Percentiles rank a stretch among this genome's conserved stretches.
phyloP scores from a whole-genome alignment of 2,329 filamentous ascomycete genomes.

The Aspergillus thermomutatus region DNA sequence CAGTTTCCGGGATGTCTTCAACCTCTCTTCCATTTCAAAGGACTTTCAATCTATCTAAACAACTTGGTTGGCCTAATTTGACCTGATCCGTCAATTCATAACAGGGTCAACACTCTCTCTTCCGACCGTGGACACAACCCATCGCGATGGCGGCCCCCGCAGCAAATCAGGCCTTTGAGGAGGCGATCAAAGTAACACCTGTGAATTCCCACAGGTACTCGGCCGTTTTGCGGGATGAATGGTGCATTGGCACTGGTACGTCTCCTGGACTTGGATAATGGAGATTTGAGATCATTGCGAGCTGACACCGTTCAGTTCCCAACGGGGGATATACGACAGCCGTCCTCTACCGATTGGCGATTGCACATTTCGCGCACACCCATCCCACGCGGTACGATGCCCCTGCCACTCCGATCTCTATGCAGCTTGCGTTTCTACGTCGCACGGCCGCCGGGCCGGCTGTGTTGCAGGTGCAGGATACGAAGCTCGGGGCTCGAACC shows the following conservation, averaged over 20 bases:
- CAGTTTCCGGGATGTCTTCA: neutral
- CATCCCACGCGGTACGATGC: conserved; percentile 48
- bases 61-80: neutral
- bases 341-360: conserved; percentile 58
- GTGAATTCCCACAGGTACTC: conserved; percentile 55
- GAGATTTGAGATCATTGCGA: conserved; percentile 1
- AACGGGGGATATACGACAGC: conserved; percentile 69
- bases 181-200: conserved; percentile 37
- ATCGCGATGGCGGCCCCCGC: neutral
- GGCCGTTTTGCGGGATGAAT: conserved; percentile 54
- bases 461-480: conserved; percentile 57
- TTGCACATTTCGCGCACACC: conserved; percentile 59
- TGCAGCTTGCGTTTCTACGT: conserved; percentile 64
- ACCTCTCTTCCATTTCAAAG: neutral
- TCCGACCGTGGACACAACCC: neutral
- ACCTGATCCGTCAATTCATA: neutral
- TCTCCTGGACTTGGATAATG: neutral
- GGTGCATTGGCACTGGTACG: conserved; percentile 64
- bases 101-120: neutral
- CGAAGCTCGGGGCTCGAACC: conserved; percentile 62
- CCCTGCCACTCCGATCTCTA: conserved; percentile 57
- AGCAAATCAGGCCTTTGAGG: conserved; percentile 32
- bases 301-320: conserved; percentile 51
- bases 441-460: conserved; percentile 59
- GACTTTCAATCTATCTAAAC: neutral